phyloP scores from a whole-genome alignment of 305 asterid genomes.

The Fraxinus nigra region DNA sequence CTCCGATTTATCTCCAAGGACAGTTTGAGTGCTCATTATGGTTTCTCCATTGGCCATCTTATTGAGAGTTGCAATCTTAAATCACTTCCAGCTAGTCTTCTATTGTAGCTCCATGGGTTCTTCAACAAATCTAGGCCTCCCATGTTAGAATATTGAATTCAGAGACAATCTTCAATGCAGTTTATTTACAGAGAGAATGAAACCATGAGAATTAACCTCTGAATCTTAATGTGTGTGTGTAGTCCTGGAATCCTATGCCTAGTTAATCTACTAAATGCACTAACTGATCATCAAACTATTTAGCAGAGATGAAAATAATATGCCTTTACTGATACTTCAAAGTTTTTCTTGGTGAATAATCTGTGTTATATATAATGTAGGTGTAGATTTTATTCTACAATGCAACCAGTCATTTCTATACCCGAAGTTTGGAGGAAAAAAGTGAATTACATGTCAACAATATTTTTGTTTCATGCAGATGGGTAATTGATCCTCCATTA shows the following conservation, averaged over 20 bases:
- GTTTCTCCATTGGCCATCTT: neutral
- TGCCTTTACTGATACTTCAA: neutral
- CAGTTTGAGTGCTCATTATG: neutral
- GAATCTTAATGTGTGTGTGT: neutral
- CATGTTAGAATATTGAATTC: neutral
- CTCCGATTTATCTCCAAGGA: neutral
- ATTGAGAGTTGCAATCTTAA: neutral
- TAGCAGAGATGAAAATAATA: neutral
- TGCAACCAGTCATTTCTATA: neutral
- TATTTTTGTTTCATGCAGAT: conserved; percentile 43
- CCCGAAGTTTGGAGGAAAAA: neutral
- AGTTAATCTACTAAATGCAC: neutral
- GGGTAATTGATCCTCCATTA: conserved; percentile 86
- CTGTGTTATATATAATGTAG: neutral
- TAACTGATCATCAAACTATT: neutral
- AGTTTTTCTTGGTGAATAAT: neutral
- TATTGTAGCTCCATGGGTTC: neutral
- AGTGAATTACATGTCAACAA: neutral
- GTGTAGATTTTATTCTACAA: neutral
- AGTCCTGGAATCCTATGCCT: neutral
- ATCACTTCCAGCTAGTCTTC: neutral
- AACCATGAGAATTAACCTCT: neutral
- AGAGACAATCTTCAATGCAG: neutral
- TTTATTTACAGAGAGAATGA: neutral
- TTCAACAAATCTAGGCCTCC: neutral